Percentiles rank a stretch among this genome's conserved stretches.
Evolutionary conservation across 2,329 filamentous ascomycete genomes (phyloP).

Genomic region (Hypocreales sp.): DNA sequence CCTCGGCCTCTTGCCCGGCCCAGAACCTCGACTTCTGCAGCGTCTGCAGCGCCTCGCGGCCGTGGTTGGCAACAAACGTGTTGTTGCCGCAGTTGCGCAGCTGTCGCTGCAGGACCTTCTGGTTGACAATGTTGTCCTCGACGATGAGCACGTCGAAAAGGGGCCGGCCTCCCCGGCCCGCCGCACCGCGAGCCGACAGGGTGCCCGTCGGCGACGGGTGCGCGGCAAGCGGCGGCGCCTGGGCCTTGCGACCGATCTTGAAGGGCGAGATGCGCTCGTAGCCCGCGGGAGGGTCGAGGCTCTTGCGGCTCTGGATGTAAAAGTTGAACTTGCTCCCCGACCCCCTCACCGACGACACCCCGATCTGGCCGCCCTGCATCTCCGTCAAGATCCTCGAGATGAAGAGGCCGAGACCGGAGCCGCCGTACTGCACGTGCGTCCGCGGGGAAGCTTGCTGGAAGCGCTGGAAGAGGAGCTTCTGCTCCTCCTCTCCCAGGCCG

Average conservation of each 20-base stretch:
- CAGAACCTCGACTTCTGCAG: constrained; percentile 41
- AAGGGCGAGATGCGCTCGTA: constrained; percentile 19
- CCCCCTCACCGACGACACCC: constrained; percentile 50
- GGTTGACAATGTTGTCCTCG: constrained; percentile 54
- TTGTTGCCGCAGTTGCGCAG: constrained; percentile 44
- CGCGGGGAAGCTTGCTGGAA: constrained; percentile 54
- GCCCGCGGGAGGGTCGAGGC: constrained; percentile 21
- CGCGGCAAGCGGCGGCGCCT: constrained; percentile 5
- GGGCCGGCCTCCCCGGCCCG: constrained; percentile 6
- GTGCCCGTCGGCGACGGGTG: constrained; percentile 7
- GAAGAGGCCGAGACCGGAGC: constrained; percentile 56
- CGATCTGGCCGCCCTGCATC: constrained; percentile 64
- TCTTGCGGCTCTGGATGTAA: constrained; percentile 55
- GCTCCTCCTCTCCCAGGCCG: constrained; percentile 48
- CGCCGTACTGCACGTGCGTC: constrained; percentile 59
- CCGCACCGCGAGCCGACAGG: not conserved
- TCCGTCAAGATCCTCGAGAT: constrained; percentile 64
- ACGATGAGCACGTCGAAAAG: constrained; percentile 45
- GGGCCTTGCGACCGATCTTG: constrained; percentile 16
- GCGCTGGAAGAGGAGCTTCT: constrained; percentile 49
- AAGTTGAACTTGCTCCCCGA: constrained; percentile 63
- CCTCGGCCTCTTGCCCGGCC: constrained; percentile 28
- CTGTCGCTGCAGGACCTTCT: constrained; percentile 46
- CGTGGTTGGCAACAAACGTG: constrained; percentile 49
- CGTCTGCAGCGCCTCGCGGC: constrained; percentile 43